These are phyloP conservation scores for Phytopythium montanum DNA, from an alignment of 352 stramenopile genomes.

Conservation along the genomic window DNA sequence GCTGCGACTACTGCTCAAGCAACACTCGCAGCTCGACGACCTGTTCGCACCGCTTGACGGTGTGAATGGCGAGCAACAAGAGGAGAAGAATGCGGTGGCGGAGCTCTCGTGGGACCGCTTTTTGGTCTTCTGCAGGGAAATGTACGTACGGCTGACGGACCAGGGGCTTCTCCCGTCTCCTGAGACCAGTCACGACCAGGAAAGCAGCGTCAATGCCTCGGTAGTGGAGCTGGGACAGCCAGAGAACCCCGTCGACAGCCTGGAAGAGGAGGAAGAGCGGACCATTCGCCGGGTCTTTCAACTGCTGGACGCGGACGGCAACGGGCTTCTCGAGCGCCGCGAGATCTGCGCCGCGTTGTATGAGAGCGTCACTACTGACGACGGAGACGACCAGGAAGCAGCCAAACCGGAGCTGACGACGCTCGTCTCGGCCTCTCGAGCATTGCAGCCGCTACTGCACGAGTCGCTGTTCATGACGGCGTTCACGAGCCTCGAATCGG, in stretches of 20 bases:
- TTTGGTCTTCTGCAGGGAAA: constrained; percentile 34
- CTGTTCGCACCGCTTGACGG: constrained; percentile 19
- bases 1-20: constrained; percentile 49
- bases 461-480: constrained; percentile 59
- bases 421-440: constrained; percentile 40
- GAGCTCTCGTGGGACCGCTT: constrained; percentile 61
- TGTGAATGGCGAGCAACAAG: neutral
- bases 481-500: constrained; percentile 54
- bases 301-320: constrained; percentile 52
- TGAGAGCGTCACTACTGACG: constrained; percentile 10
- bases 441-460: constrained; percentile 55
- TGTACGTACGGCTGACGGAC: constrained; percentile 41
- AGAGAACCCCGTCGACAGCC: neutral
- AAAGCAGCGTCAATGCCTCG: neutral
- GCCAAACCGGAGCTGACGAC: constrained; percentile 14
- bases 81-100: neutral
- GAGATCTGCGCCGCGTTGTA: constrained; percentile 51
- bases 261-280: constrained; percentile 31
- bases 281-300: constrained; percentile 53
- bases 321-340: constrained; percentile 56
- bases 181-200: neutral
- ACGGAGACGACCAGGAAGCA: neutral
- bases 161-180: constrained; percentile 20
- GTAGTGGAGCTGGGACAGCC: neutral
- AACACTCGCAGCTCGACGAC: constrained; percentile 28